phyloP scores from a whole-genome alignment of 176 grass and related monocot species.

The Saccharum spontaneum region DNA sequence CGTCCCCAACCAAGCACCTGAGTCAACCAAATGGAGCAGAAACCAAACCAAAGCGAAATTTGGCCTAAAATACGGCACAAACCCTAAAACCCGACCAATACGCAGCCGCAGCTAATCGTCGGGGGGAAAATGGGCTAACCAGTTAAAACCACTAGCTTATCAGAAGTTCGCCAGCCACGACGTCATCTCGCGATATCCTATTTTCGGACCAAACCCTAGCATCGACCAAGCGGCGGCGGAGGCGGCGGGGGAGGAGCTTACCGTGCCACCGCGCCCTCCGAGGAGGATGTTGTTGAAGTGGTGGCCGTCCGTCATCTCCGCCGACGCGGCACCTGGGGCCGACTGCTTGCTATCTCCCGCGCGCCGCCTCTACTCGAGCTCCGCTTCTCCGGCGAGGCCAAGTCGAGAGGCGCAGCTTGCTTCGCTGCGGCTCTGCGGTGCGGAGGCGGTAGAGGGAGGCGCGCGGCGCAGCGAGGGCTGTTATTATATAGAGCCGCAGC shows the following conservation, averaged over 20 bases:
- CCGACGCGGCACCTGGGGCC: background rate
- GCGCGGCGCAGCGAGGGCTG: background rate
- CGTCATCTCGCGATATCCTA: background rate
- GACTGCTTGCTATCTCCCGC: background rate
- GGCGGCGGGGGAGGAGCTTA: slow-evolving; percentile 26
- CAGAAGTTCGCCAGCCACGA: background rate
- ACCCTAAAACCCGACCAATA: slow-evolving; percentile 43
- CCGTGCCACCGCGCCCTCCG: slow-evolving; percentile 78
- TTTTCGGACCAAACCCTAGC: slow-evolving; percentile 4
- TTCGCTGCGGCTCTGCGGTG: background rate
- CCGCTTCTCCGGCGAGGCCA: slow-evolving; percentile 10
- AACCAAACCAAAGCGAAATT: background rate
- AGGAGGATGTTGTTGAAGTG: slow-evolving; percentile 80
- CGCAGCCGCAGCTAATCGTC: background rate
- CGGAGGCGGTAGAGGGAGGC: background rate
- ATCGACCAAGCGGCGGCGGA: background rate
- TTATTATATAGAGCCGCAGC: background rate
- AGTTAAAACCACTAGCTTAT: background rate
- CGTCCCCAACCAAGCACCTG: slow-evolving; percentile 18
- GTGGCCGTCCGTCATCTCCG: slow-evolving; percentile 72
- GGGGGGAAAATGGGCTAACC: background rate
- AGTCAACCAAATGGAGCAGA: background rate
- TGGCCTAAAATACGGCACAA: background rate
- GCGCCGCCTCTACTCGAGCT: background rate
- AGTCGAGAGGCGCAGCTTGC: background rate